Base-by-base conservation (phyloP, 306 rosid species). In the Pterocarpus santalinus region DNA sequence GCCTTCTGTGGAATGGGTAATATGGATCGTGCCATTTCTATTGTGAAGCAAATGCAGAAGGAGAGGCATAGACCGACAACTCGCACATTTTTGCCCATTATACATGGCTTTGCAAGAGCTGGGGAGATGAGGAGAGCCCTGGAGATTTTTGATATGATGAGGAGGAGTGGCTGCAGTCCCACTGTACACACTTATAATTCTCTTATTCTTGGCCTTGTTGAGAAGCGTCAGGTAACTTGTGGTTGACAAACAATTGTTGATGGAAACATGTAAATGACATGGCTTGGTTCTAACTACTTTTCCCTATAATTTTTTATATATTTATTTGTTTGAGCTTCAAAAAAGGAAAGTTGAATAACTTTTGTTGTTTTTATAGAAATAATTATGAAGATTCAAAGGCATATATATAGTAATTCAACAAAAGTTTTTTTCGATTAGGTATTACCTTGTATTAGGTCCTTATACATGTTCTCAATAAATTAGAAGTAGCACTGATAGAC, bases 1-100 rank as follows among this genome's bases (percentile, higher is more conserved):
- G 99, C 97, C 43, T 90, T 95, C 84, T 95, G 96, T 88, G 98
- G 97, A 65, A 95, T 93, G 98, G 96, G 97, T 65, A 93, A 93
- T 86, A 89, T 93, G 97, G 91, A 95, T 66, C 94, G 98, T 22
- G 98, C 99, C 53, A 62, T 95, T 79, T 35, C 71, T 49, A 91
- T 94, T 51, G 89, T 93, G 81, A 93, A 87, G 89, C 92, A 95
- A 81, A 93, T 95, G 97, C 97, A 93, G 72, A 90, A 41, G 89
- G 89, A 81, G 78, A 85, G 97, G 80, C 90, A 90, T 80, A 90
- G 91, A 83, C 94, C 99, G 34, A 91, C 99, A 6, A 83, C 99
- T 33, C 89, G 99, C 30, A 93, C 98, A 33, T 95, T 89, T 89
- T 84, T 93, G 91, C 99, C 99, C 16, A 95, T 95, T 74, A 93